These are phyloP conservation scores for Epicoccum nigrum DNA, from an alignment of 2,329 filamentous ascomycete genomes.

Conservation along the genomic window DNA sequence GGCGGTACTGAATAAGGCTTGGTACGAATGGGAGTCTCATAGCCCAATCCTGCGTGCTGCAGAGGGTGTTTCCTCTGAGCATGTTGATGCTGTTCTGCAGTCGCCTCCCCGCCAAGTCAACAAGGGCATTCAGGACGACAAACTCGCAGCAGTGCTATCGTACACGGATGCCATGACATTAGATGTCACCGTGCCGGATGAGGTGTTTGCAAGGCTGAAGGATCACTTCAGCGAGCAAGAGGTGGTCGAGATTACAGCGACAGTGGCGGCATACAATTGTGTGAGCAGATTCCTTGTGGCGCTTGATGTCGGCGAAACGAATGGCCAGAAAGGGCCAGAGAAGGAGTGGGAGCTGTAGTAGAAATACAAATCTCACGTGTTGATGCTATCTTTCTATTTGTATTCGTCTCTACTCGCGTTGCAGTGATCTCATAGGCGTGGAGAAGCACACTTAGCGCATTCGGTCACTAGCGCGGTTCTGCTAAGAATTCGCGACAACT, in stretches of 20 bases:
- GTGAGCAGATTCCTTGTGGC: constrained; percentile 85
- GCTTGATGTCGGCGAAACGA: constrained; percentile 66
- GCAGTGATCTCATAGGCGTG: neutral
- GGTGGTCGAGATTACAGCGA: constrained; percentile 81
- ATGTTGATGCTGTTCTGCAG: constrained; percentile 37
- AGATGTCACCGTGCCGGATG: constrained; percentile 71
- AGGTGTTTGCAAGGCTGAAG: constrained; percentile 69
- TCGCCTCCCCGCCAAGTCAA: constrained; percentile 24
- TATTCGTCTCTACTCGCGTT: too few species aligned
- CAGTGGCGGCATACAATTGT: constrained; percentile 81
- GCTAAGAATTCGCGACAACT: constrained; percentile 16
- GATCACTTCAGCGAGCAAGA: constrained; percentile 69
- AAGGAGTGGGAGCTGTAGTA: constrained; percentile 15
- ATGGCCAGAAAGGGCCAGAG: constrained; percentile 30
- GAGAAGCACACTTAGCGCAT: constrained; percentile 1
- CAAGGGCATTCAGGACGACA: constrained; percentile 54
- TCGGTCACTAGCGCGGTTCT: constrained; percentile 10
- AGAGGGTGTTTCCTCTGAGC: constrained; percentile 57
- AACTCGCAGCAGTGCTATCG: constrained; percentile 71
- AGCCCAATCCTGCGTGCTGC: constrained; percentile 63
- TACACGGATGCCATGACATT: constrained; percentile 87
- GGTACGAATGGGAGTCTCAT: constrained; percentile 86
- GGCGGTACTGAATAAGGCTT: constrained; percentile 78
- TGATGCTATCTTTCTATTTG: neutral
- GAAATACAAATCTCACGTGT: neutral